These are phyloP conservation scores for Globisporangium yorkense DNA, from an alignment of 352 stramenopile genomes.

Conservation along the genomic window DNA sequence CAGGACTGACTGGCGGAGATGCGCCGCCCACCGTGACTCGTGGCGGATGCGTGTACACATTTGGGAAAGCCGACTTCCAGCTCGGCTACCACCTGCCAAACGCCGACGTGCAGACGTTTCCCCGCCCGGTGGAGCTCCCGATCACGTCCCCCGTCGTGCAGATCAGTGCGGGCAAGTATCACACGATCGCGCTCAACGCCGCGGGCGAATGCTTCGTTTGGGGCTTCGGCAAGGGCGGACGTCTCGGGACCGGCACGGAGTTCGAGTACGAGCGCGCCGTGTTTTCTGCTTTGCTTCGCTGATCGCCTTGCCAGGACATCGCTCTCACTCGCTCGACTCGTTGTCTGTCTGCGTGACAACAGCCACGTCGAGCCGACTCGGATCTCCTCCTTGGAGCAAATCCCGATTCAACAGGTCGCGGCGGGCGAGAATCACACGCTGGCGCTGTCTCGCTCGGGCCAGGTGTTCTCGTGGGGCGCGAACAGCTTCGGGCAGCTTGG, in stretches of 20 bases:
- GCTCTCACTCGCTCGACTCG: background rate
- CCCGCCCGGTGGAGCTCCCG: slow-evolving; percentile 56
- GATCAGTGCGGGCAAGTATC: slow-evolving; percentile 75
- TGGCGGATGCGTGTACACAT: slow-evolving; percentile 62
- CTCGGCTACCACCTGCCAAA: slow-evolving; percentile 80
- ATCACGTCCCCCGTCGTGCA: slow-evolving; percentile 44
- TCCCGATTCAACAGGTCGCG: slow-evolving; percentile 57
- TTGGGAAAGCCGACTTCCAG: slow-evolving; percentile 84
- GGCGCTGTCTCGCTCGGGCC: slow-evolving; percentile 51
- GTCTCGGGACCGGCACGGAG: slow-evolving; percentile 66
- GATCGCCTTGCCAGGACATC: too few species aligned
- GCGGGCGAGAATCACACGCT: slow-evolving; percentile 81
- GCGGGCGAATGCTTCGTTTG: slow-evolving; percentile 68
- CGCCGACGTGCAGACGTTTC: slow-evolving; percentile 64
- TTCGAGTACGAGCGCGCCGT: slow-evolving; percentile 46
- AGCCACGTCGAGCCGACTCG: slow-evolving; percentile 53
- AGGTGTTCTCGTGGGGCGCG: slow-evolving; percentile 81
- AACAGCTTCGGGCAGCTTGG: slow-evolving; percentile 79
- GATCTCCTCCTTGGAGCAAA: slow-evolving; percentile 36
- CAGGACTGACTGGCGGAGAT: background rate
- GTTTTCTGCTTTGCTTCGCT: background rate
- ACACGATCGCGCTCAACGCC: slow-evolving; percentile 67
- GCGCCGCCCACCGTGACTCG: background rate
- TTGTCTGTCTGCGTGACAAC: background rate
- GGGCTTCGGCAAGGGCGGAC: slow-evolving; percentile 79